These are phyloP conservation scores for Suillus americanus DNA, from an alignment of 768 basidiomycete genomes.

Conservation along the genomic window DNA sequence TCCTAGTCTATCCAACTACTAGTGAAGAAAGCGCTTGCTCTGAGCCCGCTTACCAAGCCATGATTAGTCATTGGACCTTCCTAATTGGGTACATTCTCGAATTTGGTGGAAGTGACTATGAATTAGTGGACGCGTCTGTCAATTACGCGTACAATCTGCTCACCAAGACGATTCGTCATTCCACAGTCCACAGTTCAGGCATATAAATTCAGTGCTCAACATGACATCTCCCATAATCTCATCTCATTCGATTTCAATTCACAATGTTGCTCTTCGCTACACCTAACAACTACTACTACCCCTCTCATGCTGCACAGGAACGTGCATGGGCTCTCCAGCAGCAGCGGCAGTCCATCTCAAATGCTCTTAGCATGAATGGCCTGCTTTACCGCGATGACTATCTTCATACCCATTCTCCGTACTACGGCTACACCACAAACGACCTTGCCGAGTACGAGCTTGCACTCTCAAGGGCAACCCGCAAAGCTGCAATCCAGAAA, in stretches of 20 bases:
- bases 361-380: background rate
- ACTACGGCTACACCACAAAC: background rate
- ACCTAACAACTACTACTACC: background rate
- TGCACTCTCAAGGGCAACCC: background rate
- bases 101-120: background rate
- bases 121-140: background rate
- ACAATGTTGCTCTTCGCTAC: constrained; percentile 10
- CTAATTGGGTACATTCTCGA: background rate
- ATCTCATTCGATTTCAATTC: background rate
- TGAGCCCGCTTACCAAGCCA: no score
- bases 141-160: background rate
- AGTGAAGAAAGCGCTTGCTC: no score
- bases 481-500: background rate
- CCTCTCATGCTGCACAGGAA: constrained; percentile 23
- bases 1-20: no score
- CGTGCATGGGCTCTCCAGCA: constrained; percentile 11
- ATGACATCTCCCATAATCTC: background rate
- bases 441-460: background rate
- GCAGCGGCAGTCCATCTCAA: constrained; percentile 4
- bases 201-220: background rate
- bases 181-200: background rate
- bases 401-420: background rate
- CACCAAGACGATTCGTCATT: background rate
- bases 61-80: background rate
- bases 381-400: background rate